phyloP scores from a whole-genome alignment of 441 rosid species.

The Gossypium aridum region DNA sequence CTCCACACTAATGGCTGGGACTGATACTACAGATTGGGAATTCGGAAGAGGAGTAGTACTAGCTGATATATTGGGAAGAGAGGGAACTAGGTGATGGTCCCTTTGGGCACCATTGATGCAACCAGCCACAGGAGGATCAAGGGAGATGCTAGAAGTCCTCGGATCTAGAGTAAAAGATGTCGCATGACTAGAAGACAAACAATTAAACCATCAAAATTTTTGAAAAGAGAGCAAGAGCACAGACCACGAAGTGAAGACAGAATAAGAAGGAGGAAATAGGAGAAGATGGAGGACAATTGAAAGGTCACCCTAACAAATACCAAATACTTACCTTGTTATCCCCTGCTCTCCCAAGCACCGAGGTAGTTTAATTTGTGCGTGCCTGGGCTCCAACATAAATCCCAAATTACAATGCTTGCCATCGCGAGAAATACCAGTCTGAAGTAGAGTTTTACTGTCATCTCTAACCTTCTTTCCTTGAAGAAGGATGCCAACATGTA shows the following conservation, averaged over 20 bases:
- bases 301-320: background rate
- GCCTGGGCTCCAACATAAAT: constrained; percentile 48
- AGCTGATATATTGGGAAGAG: constrained; percentile 17
- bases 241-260: background rate
- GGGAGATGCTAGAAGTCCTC: constrained; percentile 13
- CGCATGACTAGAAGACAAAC: constrained; percentile 4
- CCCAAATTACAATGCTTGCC: constrained; percentile 38
- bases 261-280: background rate
- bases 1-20: constrained; percentile 29
- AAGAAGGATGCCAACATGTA: constrained; percentile 52
- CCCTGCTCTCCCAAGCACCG: constrained; percentile 21
- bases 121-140: constrained; percentile 15
- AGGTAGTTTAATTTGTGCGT: constrained; percentile 14
- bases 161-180: constrained; percentile 9
- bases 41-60: constrained; percentile 19
- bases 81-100: constrained; percentile 22
- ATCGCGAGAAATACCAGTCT: constrained; percentile 52
- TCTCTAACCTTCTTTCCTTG: constrained; percentile 62
- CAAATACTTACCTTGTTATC: constrained; percentile 22
- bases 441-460: constrained; percentile 62
- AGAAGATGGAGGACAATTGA: background rate
- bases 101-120: constrained; percentile 16
- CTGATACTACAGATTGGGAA: constrained; percentile 36
- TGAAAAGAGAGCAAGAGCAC: background rate
- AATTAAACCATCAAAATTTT: background rate